Percentiles rank a stretch among this genome's conserved stretches.
phyloP scores from a whole-genome alignment of 2,329 filamentous ascomycete species.

The Penicillium expansum region DNA sequence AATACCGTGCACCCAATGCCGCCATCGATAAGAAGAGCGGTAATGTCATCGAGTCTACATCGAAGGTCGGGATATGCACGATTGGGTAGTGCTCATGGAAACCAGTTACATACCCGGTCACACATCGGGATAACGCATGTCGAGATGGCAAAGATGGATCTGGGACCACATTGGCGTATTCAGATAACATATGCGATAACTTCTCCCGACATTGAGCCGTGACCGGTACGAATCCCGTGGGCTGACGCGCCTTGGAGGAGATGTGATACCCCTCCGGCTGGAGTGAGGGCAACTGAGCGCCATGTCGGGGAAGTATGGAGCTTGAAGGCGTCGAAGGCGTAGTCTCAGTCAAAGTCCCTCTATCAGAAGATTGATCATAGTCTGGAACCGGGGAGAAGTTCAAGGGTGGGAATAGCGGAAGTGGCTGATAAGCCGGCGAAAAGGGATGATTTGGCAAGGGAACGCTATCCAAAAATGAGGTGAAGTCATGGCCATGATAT shows the following conservation, averaged over 20 bases:
- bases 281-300: slow-evolving; percentile 33
- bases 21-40: slow-evolving; percentile 34
- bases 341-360: slow-evolving; percentile 12
- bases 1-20: slow-evolving; percentile 33
- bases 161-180: slow-evolving; percentile 30
- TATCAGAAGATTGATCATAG: slow-evolving; percentile 24
- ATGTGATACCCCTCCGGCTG: slow-evolving; percentile 32
- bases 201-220: slow-evolving; percentile 33
- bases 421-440: slow-evolving; percentile 34
- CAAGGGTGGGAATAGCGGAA: slow-evolving; percentile 32
- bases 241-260: slow-evolving; percentile 25
- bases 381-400: slow-evolving; percentile 27
- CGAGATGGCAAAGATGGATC: slow-evolving; percentile 30
- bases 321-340: slow-evolving; percentile 25
- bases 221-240: slow-evolving; percentile 30
- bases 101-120: slow-evolving; percentile 34
- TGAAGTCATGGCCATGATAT: slow-evolving; percentile 36
- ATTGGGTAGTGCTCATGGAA: slow-evolving; percentile 37
- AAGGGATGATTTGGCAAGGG: slow-evolving; percentile 34
- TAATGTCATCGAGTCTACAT: slow-evolving; percentile 25
- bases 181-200: slow-evolving; percentile 20
- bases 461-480: slow-evolving; percentile 36
- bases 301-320: slow-evolving; percentile 34
- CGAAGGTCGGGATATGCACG: slow-evolving; percentile 33
- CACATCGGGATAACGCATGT: slow-evolving; percentile 34